Conservation (phyloP, 208 protist genomes). For the Trypanosoma avium region DNA sequence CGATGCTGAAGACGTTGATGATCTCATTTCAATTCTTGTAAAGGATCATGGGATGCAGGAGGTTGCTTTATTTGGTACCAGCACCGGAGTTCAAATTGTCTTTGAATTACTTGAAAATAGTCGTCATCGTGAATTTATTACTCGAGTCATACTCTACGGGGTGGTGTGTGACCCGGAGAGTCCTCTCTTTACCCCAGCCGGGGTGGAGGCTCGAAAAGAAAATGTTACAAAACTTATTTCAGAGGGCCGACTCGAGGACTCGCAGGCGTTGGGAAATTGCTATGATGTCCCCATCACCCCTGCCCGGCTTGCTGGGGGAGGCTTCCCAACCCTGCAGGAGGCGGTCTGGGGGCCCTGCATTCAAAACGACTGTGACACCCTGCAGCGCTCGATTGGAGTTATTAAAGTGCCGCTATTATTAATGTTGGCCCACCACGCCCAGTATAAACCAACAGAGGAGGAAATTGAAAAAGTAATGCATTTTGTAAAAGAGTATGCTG, state of each 20-base stretch:
- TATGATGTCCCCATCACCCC: conserved; percentile 79
- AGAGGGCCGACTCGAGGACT: conserved; percentile 49
- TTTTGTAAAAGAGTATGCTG: conserved; percentile 29
- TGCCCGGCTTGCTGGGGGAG: conserved; percentile 41
- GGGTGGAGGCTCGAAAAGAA: conserved; percentile 29
- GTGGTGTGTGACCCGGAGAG: conserved; percentile 38
- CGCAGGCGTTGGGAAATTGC: conserved; percentile 35
- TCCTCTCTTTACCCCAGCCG: conserved; percentile 39
- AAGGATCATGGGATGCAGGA: conserved; percentile 55
- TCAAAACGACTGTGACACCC: conserved; percentile 29
- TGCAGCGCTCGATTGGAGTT: conserved; percentile 27
- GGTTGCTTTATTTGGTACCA: conserved; percentile 63
- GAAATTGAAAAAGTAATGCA: conserved; percentile 30
- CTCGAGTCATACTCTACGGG: conserved; percentile 71
- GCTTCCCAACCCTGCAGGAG: conserved; percentile 69
- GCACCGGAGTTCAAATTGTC: conserved; percentile 74
- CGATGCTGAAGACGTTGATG: conserved; percentile 75
- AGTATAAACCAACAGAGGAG: conserved; percentile 40
- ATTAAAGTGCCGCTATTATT: conserved; percentile 57
- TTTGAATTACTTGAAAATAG: conserved; percentile 50
- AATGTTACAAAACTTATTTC: conserved; percentile 33
- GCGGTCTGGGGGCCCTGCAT: conserved; percentile 67
- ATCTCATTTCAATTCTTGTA: conserved; percentile 48
- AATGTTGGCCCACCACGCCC: conserved; percentile 52
- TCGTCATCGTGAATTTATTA: conserved; percentile 33